These are phyloP conservation scores for Fusarium praegraminearum DNA, from an alignment of 2,329 filamentous ascomycete species.

Conservation along the genomic window DNA sequence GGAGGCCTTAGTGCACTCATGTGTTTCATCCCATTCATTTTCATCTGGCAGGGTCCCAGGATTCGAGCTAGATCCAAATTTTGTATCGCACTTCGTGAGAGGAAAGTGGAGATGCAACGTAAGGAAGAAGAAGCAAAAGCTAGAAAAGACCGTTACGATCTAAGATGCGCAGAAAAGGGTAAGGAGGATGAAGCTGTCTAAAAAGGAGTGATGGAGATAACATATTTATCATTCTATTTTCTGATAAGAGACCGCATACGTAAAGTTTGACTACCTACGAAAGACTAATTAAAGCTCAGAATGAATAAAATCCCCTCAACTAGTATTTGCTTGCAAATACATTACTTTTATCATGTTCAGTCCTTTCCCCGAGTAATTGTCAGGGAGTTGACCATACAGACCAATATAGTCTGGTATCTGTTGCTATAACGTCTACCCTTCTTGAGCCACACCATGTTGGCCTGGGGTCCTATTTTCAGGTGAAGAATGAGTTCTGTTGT, in stretches of 20 bases:
- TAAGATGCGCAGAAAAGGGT: conserved; percentile 39
- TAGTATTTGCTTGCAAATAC: conserved; percentile 1
- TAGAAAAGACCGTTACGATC: conserved; percentile 47
- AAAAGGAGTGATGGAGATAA: neutral
- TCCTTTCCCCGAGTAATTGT: neutral
- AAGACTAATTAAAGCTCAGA: conserved; percentile 5
- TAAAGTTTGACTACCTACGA: conserved; percentile 7
- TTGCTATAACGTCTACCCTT: neutral
- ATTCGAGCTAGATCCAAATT: conserved; percentile 71
- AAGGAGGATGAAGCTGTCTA: conserved; percentile 30
- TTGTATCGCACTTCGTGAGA: conserved; percentile 68
- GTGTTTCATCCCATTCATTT: conserved; percentile 64
- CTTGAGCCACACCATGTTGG: neutral
- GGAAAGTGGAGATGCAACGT: conserved; percentile 61
- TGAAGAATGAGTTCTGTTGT: neutral
- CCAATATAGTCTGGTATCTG: neutral
- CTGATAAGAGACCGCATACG: conserved; percentile 9
- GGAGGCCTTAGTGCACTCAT: conserved; percentile 64
- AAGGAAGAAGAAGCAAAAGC: conserved; percentile 53
- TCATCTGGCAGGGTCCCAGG: conserved; percentile 65
- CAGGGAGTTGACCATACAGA: neutral
- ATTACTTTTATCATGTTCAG: neutral
- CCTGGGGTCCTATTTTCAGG: neutral
- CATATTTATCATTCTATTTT: neutral
- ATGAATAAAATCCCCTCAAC: conserved; percentile 5